Conservation (phyloP, 495 filamentous ascomycete genomes). For the Penicillium verhagenii region DNA sequence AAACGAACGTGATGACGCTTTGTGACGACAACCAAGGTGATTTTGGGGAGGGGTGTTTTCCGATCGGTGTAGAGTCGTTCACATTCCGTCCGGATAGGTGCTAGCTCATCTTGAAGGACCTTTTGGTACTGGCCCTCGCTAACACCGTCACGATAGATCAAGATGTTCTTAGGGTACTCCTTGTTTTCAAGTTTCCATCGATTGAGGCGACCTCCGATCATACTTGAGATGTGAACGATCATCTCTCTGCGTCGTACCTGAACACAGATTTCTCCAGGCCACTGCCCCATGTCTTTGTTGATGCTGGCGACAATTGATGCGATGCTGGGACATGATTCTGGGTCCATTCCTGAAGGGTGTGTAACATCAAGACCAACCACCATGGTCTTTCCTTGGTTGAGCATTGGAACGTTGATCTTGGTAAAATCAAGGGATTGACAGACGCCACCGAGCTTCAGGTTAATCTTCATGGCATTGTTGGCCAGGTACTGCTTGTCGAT, state of each 20-base stretch:
- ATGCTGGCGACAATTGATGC: constrained; percentile 72
- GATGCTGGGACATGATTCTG: constrained; percentile 59
- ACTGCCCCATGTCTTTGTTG: constrained; percentile 61
- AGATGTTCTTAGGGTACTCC: constrained; percentile 61
- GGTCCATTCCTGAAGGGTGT: constrained; percentile 69
- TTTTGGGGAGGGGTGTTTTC: constrained; percentile 33
- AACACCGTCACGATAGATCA: constrained; percentile 86
- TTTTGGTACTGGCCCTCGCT: constrained; percentile 72
- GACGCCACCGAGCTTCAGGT: constrained; percentile 73
- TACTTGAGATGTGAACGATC: constrained; percentile 52
- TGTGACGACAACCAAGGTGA: constrained; percentile 51
- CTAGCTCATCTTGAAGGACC: constrained; percentile 55
- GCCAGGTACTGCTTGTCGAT: constrained; percentile 55
- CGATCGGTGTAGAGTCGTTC: constrained; percentile 5
- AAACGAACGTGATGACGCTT: constrained; percentile 93
- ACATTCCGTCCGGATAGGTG: constrained; percentile 48
- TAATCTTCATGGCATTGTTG: constrained; percentile 76
- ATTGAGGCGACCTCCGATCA: constrained; percentile 57
- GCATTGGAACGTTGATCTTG: constrained; percentile 49
- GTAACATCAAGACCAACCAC: constrained; percentile 83
- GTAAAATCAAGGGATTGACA: constrained; percentile 60
- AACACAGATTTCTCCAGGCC: constrained; percentile 60
- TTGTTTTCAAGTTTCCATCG: constrained; percentile 55
- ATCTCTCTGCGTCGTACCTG: constrained; percentile 62
- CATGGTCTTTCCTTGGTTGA: constrained; percentile 60